phyloP scores from a whole-genome alignment of 371 early-diverging fungal genomes.

The Smittium mucronatum region DNA sequence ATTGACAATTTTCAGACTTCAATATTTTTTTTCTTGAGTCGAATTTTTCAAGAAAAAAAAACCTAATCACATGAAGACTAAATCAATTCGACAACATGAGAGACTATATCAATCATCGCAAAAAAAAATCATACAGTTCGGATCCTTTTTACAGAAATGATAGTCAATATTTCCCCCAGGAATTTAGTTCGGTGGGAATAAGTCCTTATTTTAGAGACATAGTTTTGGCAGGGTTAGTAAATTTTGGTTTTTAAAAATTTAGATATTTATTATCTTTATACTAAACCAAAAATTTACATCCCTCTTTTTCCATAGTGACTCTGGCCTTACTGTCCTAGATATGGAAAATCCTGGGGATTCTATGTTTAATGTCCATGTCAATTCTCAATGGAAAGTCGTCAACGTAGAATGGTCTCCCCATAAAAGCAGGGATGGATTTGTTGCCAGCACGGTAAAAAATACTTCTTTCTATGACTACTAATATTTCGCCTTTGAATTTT shows the following conservation, averaged over 20 bases:
- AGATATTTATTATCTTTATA: too few relatives aligned
- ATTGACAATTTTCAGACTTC: too few relatives aligned
- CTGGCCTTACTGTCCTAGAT: conserved; percentile 1
- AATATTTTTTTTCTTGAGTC: too few relatives aligned
- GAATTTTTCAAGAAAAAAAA: too few relatives aligned
- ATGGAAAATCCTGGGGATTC: conserved; percentile 3
- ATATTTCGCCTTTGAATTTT: too few relatives aligned
- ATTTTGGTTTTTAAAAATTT: neutral
- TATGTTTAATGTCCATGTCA: neutral
- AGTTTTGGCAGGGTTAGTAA: conserved; percentile 1
- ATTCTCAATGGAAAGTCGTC: conserved; percentile 8
- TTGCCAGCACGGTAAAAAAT: conserved; percentile 10
- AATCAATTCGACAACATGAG: neutral
- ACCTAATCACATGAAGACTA: neutral
- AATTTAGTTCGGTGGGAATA: neutral
- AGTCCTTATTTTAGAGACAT: conserved; percentile 8
- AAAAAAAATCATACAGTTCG: neutral
- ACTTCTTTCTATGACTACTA: too few relatives aligned
- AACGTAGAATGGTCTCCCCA: conserved; percentile 12
- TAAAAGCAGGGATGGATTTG: conserved; percentile 4
- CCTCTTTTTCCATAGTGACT: neutral
- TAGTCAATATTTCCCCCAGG: neutral
- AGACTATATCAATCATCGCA: neutral
- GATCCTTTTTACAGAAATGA: neutral
- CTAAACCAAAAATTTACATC: neutral